Base-by-base conservation (phyloP, 768 basidiomycete genomes). In the Tricholoma hemisulphureum region DNA sequence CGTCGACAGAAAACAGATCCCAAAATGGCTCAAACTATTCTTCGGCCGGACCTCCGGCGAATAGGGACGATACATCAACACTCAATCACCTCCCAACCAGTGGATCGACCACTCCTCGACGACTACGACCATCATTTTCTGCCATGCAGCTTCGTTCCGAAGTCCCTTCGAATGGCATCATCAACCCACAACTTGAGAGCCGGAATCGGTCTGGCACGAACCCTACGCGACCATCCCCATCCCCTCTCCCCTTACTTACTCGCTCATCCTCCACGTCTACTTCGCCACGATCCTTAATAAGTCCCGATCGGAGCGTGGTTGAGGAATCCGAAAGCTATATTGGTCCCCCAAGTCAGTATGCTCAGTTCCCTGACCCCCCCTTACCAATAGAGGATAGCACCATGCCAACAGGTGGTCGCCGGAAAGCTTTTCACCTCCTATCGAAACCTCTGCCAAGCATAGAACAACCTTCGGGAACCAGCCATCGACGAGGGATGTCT, bases 331-430 rank as follows among this genome's bases (percentile, higher is more conserved):
- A 81, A 66, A 75, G 71, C 50, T 86, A 78, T 61, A 76, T 75
- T n/a, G 89, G 88, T 3, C 87, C 88, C 32, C 78, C 88, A 49
- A 81, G 80, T 55, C 85, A 87, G 60, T 89, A 86, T 71, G 85
- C 89, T 14, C 79, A 79, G 58, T 88, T 89, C 61, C 88, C 87
- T 21, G 87, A 87, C 57, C 89, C 88, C 54, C 87, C 86, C 54
- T 60, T 66, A 46, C 67, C 71, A 34, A 67, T 74, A 61, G 79
- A 81, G 63, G 80, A 78, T 51, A 77, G 67, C 54, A 78, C 74
- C 45, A 82, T 82, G 1, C 79, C 85, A 45, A 81, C 80, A n/a
- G 76, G 80, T 59, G 80, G 77, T 56, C 84, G 88, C 31, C 82
- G 89, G 63, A 78, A 89, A 66, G 83, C 83, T 2, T 88, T 91